Conservation (phyloP, 1,284 basidiomycete species). For the Cronartium quercuum region DNA sequence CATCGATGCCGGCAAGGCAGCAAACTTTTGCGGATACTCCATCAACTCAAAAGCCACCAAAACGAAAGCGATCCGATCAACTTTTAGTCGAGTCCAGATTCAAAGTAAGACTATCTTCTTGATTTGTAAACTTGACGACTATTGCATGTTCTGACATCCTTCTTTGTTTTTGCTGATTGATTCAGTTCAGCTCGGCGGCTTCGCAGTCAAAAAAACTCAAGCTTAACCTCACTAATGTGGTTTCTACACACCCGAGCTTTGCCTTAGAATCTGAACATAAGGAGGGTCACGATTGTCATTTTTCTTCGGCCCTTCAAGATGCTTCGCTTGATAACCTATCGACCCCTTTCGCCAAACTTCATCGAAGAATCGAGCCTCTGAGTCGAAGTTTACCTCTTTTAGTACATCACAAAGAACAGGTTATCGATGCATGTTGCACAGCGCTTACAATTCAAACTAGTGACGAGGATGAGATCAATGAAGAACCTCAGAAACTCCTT, state of each 20-base stretch:
- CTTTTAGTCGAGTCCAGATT: slow-evolving; percentile 25
- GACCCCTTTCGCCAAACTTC: slow-evolving; percentile 30
- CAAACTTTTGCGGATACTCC: background rate
- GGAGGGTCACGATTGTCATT: slow-evolving; percentile 36
- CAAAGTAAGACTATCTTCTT: slow-evolving; percentile 9
- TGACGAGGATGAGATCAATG: background rate
- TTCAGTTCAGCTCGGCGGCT: slow-evolving; percentile 29
- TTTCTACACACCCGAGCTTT: slow-evolving; percentile 6
- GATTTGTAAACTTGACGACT: background rate
- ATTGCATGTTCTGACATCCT: background rate
- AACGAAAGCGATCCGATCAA: slow-evolving; percentile 20
- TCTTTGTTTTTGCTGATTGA: background rate
- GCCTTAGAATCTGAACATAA: slow-evolving; percentile 20
- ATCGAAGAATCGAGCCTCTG: slow-evolving; percentile 23
- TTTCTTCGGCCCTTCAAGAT: slow-evolving; percentile 27
- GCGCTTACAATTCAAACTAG: slow-evolving; percentile 15
- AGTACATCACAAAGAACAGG: slow-evolving; percentile 25
- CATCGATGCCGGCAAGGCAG: background rate
- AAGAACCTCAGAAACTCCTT: background rate
- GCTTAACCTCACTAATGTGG: slow-evolving; percentile 17
- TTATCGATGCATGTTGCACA: slow-evolving; percentile 34
- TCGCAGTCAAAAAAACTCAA: slow-evolving; percentile 39
- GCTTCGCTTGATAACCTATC: slow-evolving; percentile 34
- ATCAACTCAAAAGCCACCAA: background rate
- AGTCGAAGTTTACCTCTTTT: slow-evolving; percentile 30